Evolutionary conservation across 1,284 basidiomycete genomes (phyloP), one percentile per base, ranked within the genome.

Genomic region (Volvariella volvacea): DNA sequence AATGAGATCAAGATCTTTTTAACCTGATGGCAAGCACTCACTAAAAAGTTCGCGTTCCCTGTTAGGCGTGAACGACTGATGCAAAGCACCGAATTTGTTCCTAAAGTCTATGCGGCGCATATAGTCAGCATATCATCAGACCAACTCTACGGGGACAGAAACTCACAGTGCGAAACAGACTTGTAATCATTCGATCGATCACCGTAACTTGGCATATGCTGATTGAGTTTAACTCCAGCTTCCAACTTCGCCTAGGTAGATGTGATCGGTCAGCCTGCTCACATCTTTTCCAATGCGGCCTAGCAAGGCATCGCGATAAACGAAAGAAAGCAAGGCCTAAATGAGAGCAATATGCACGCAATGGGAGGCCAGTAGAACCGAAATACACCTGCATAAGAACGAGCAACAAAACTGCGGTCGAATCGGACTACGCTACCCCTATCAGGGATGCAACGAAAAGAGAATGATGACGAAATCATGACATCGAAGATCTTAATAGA

Each of bases 101-200:
- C 73, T 70, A 67, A 90, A 83, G 57, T 86, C 86, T 89, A 48
- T 21, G 44, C 25, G n/a, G 36, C 19, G 20, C 19, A 37, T 30
- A 6, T 34, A 41, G 31, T 34, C 12, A 28, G 34, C 43, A 43
- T 21, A 7, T 43, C 25, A 41, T 17, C 17, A 39, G 31, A 28
- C 22, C 3, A 42, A 43, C 30, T 33, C 46, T 40, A 20, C 37
- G 30, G 43, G 49, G 14, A 45, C 20, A 39, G n/a, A 22, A 46
- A n/a, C 72, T 43, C 58, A 88, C 87, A 88, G 61, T 79, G 80
- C 16, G 78, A 76, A 14, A 88, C 77, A 12, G 73, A 73, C 20
- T 83, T 78, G 51, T 79, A 87, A 58, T 88, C 83, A 56, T 90
- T 90, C 17, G 80, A 73, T 50, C 78, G 65, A 54, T 85, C 76